Evolutionary conservation across 768 basidiomycete genomes (phyloP).

Genomic region (Tricholoma hemisulphureum): DNA sequence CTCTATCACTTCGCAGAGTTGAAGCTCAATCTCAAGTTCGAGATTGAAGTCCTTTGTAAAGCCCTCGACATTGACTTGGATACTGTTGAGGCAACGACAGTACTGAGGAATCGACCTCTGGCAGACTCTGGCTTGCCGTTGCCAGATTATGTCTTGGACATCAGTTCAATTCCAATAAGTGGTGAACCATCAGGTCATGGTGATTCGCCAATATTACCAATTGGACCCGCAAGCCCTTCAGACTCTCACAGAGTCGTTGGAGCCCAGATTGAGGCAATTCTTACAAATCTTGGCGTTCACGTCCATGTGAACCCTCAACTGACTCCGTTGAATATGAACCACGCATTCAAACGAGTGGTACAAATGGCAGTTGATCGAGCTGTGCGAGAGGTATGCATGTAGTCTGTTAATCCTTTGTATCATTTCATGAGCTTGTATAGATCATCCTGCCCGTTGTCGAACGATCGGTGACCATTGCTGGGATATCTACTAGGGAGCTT

Average conservation of each 20-base stretch:
- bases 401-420: constrained; percentile 1
- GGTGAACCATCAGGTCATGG: constrained; percentile 59
- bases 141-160: constrained; percentile 78
- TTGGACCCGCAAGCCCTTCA: constrained; percentile 58
- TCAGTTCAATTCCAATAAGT: constrained; percentile 76
- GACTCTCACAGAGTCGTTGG: constrained; percentile 69
- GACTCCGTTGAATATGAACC: constrained; percentile 71
- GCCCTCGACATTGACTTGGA: constrained; percentile 85
- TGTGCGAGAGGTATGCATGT: constrained; percentile 75
- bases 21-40: constrained; percentile 96
- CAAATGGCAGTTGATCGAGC: constrained; percentile 90
- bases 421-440: constrained; percentile 33
- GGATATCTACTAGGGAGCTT: constrained; percentile 94
- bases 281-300: constrained; percentile 65
- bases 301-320: constrained; percentile 79
- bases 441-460: constrained; percentile 98
- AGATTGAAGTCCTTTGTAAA: constrained; percentile 97
- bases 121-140: constrained; percentile 61
- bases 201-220: constrained; percentile 61
- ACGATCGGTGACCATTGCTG: constrained; percentile 96
- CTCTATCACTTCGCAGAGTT: constrained; percentile 97
- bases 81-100: constrained; percentile 75
- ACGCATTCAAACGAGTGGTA: constrained; percentile 85
- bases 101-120: constrained; percentile 76
- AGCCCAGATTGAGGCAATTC: constrained; percentile 78